Evolutionary conservation across 1,139 yeast genomes (phyloP).

Genomic region (Fermentozyma sake): DNA sequence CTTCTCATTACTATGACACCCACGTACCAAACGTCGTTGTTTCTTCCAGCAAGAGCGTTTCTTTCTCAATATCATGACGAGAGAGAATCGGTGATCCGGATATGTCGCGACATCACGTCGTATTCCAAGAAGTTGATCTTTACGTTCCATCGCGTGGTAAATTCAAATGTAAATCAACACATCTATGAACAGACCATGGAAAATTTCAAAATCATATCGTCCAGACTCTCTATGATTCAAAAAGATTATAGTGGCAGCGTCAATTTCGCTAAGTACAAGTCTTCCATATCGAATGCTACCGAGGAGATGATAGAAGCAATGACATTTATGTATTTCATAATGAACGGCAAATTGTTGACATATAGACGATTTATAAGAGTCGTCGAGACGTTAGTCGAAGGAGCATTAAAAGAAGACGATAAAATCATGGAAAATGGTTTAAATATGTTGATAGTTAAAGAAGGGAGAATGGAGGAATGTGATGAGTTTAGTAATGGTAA

Average conservation of each 20-base stretch:
- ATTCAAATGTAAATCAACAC: slow-evolving; percentile 5
- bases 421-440: not conserved
- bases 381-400: slow-evolving; percentile 9
- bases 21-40: too few relatives aligned
- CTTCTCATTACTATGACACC: too few relatives aligned
- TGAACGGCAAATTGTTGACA: slow-evolving; percentile 12
- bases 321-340: slow-evolving; percentile 27
- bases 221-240: slow-evolving; percentile 11
- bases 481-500: not conserved
- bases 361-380: slow-evolving; percentile 13
- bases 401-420: not conserved
- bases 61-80: slow-evolving; percentile 22
- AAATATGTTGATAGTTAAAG: not conserved
- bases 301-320: slow-evolving; percentile 40
- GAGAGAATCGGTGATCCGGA: slow-evolving; percentile 31
- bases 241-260: slow-evolving; percentile 11
- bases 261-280: slow-evolving; percentile 14
- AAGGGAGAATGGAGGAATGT: not conserved
- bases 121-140: slow-evolving; percentile 37
- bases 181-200: slow-evolving; percentile 12
- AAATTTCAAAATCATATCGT: slow-evolving; percentile 13
- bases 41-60: slow-evolving; percentile 11
- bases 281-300: slow-evolving; percentile 22
- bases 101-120: slow-evolving; percentile 34
- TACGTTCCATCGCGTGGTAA: slow-evolving; percentile 26